Percentiles rank a stretch among this genome's conserved stretches.
phyloP scores from a whole-genome alignment of 768 basidiomycete genomes.

The Cystofilobasidium macerans region DNA sequence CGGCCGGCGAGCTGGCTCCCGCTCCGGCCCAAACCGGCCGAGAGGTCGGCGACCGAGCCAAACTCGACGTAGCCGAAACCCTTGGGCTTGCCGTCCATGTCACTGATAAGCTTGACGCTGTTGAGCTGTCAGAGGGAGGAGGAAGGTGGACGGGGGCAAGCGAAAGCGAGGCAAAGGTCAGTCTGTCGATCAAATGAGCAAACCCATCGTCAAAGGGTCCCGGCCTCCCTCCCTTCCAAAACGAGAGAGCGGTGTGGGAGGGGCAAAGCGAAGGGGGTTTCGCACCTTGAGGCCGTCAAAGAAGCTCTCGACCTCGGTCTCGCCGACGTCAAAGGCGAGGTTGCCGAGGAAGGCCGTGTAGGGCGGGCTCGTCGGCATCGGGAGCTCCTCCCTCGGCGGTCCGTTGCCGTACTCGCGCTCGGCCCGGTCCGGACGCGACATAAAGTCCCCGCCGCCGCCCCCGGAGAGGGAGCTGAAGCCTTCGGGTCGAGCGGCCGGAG shows the following conservation, averaged over 20 bases:
- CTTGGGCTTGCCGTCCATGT: constrained; percentile 86
- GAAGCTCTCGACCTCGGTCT: constrained; percentile 67
- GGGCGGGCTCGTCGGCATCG: constrained; percentile 87
- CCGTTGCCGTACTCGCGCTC: constrained; percentile 19
- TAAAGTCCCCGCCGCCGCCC: constrained; percentile 17
- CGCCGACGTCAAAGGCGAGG: constrained; percentile 81
- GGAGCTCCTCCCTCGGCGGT: constrained; percentile 74
- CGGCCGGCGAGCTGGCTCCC: constrained; percentile 72
- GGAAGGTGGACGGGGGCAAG: not conserved
- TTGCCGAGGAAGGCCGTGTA: constrained; percentile 97
- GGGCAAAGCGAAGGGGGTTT: not conserved
- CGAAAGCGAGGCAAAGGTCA: not conserved
- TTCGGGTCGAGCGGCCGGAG: constrained; percentile 45
- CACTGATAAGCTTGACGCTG: constrained; percentile 83
- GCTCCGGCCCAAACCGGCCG: constrained; percentile 63
- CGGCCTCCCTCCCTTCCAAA: too few relatives aligned
- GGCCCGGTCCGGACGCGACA: constrained; percentile 24
- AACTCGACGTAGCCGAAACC: constrained; percentile 99
- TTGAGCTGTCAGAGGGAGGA: constrained; percentile 53
- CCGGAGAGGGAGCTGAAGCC: constrained; percentile 46
- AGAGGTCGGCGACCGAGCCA: constrained; percentile 68
- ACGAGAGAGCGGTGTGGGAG: constrained; percentile 46
- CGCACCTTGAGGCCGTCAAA: constrained; percentile 44
- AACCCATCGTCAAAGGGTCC: too few relatives aligned
- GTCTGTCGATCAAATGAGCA: not conserved